Evolutionary conservation across 495 filamentous ascomycete species (phyloP).

Genomic region (Evansstolkia leycettana): DNA sequence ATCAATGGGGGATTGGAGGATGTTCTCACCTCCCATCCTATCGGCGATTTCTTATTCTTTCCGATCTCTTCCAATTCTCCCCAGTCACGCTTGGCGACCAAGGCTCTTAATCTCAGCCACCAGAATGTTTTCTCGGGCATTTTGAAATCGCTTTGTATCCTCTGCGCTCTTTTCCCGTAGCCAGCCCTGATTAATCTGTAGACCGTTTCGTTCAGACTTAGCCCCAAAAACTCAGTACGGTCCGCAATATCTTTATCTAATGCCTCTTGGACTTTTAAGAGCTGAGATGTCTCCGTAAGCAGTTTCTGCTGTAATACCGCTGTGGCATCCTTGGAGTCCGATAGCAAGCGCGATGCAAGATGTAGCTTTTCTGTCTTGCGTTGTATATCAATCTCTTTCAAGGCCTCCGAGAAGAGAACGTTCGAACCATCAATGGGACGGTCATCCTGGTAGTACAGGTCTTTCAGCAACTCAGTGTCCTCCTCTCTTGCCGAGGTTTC

Average conservation of each 20-base stretch:
- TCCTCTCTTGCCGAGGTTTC: constrained; percentile 67
- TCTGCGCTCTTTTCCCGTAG: constrained; percentile 68
- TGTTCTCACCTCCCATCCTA: constrained; percentile 79
- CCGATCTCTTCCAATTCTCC: constrained; percentile 78
- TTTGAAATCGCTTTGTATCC: constrained; percentile 83
- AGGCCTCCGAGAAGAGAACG: constrained; percentile 71
- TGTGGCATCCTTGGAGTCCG: constrained; percentile 67
- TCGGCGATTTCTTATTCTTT: constrained; percentile 62
- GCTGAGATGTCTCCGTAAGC: constrained; percentile 61
- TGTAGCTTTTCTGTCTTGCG: constrained; percentile 73
- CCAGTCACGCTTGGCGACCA: constrained; percentile 85
- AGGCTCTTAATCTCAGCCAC: constrained; percentile 82
- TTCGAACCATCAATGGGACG: constrained; percentile 80
- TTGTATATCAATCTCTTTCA: constrained; percentile 48
- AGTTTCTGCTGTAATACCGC: constrained; percentile 56
- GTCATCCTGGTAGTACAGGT: constrained; percentile 97
- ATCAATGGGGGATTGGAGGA: constrained; percentile 2
- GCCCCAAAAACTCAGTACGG: constrained; percentile 56
- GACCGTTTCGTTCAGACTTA: constrained; percentile 82
- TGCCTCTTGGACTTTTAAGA: constrained; percentile 74
- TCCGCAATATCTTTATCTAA: constrained; percentile 69
- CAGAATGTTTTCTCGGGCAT: constrained; percentile 79
- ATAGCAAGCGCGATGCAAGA: constrained; percentile 65
- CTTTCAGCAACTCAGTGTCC: constrained; percentile 78
- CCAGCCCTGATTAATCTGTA: constrained; percentile 67